These are phyloP conservation scores for Tetrapisispora arboricola DNA, from an alignment of 805 yeast species.

Conservation along the genomic window DNA sequence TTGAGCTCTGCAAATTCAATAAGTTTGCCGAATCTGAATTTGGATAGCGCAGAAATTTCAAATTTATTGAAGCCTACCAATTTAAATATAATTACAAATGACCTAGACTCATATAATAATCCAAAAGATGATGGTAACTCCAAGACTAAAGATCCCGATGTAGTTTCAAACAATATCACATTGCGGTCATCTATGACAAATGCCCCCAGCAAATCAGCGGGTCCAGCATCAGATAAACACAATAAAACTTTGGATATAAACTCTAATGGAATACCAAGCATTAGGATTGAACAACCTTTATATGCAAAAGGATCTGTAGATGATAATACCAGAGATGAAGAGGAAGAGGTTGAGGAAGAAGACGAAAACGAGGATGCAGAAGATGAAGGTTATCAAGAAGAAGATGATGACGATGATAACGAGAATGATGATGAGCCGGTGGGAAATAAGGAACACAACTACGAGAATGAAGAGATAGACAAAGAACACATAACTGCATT, in stretches of 20 bases:
- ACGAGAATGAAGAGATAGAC: conserved; percentile 12
- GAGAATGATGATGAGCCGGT: conserved; percentile 9
- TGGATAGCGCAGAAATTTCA: conserved; percentile 14
- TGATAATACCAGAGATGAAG: not conserved
- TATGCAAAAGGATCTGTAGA: too few species aligned
- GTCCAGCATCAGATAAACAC: not conserved
- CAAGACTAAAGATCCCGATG: not conserved
- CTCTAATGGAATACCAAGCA: too few species aligned
- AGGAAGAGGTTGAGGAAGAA: too few species aligned
- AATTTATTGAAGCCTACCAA: conserved; percentile 2
- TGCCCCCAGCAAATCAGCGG: not conserved
- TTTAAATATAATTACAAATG: not conserved
- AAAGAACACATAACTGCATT: conserved; percentile 9
- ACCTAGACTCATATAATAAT: not conserved
- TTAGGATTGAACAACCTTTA: too few species aligned
- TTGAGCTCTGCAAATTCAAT: conserved; percentile 4
- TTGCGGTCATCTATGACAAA: not conserved
- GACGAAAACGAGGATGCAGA: conserved; percentile 8
- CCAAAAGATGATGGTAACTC: not conserved
- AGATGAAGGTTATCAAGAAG: conserved; percentile 13
- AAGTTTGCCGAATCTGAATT: conserved; percentile 15
- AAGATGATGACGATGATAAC: conserved; percentile 11
- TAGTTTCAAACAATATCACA: not conserved
- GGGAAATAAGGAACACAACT: conserved; percentile 4
- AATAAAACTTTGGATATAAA: too few species aligned